phyloP scores from a whole-genome alignment of 306 rosid genomes.

The Lablab purpureus region DNA sequence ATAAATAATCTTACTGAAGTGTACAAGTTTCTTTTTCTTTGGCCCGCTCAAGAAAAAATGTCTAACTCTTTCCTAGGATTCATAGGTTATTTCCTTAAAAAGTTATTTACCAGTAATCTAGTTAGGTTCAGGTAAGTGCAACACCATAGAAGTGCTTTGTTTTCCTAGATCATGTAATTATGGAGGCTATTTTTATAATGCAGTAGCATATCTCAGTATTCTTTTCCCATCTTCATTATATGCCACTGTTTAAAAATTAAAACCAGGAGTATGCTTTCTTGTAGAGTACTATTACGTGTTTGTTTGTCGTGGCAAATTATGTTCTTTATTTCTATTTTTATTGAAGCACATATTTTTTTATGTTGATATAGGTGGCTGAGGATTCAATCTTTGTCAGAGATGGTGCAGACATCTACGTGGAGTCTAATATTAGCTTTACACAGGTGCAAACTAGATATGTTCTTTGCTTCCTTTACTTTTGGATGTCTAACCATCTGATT shows the following conservation, averaged over 20 bases:
- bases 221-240: conserved; percentile 13
- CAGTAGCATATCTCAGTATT: background rate
- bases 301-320: conserved; percentile 29
- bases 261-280: conserved; percentile 28
- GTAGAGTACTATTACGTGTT: background rate
- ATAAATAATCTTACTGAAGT: conserved; percentile 14
- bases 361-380: conserved; percentile 75
- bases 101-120: conserved; percentile 28
- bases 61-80: conserved; percentile 1
- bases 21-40: conserved; percentile 11
- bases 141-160: conserved; percentile 29
- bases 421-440: conserved; percentile 94
- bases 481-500: conserved; percentile 16
- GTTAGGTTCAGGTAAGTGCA: conserved; percentile 14
- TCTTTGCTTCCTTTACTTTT: conserved; percentile 13
- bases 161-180: conserved; percentile 31
- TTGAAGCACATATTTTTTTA: conserved; percentile 39
- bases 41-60: background rate
- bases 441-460: conserved; percentile 62
- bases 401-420: conserved; percentile 90
- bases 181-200: conserved; percentile 1
- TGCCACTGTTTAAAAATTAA: conserved; percentile 4
- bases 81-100: conserved; percentile 1
- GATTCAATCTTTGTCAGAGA: conserved; percentile 83
- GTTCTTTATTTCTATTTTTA: conserved; percentile 31